These are phyloP conservation scores for Solanum pinnatisectum DNA, from an alignment of 257 asterid genomes.

Conservation along the genomic window DNA sequence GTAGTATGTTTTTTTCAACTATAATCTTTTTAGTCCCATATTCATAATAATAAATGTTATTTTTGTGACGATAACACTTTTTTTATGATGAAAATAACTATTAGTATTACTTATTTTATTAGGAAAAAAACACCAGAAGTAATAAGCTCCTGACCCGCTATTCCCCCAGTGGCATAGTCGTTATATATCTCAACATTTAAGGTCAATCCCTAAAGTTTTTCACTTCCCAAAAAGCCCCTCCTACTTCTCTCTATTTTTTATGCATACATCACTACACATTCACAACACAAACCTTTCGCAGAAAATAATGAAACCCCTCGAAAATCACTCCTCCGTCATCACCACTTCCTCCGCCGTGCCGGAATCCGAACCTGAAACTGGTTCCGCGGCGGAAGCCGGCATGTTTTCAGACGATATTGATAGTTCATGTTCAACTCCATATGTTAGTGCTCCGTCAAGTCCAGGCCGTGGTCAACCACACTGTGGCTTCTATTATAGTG, in stretches of 20 bases:
- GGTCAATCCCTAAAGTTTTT: not conserved
- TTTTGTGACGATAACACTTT: not conserved
- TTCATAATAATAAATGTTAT: not conserved
- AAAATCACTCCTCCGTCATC: constrained; percentile 19
- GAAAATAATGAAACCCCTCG: constrained; percentile 35
- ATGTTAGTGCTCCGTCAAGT: constrained; percentile 87
- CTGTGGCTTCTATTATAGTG: constrained; percentile 69
- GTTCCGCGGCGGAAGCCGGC: constrained; percentile 1
- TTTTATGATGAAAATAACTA: not conserved
- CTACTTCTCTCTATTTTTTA: constrained; percentile 3
- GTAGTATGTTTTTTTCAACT: not conserved
- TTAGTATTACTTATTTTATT: not conserved
- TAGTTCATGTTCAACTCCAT: constrained; percentile 86
- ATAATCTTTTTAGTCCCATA: not conserved
- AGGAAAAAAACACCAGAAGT: not conserved
- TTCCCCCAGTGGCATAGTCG: constrained; percentile 17
- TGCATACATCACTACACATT: not conserved
- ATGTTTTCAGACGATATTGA: constrained; percentile 41
- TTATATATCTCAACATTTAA: constrained; percentile 12
- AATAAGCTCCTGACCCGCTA: not conserved
- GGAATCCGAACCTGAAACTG: not conserved
- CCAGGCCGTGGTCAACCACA: constrained; percentile 50
- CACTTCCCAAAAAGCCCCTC: not conserved
- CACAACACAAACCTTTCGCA: constrained; percentile 2
- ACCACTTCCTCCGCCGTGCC: constrained; percentile 7